These are phyloP conservation scores for Leishmania guyanensis DNA, from an alignment of 208 protist genomes.

Conservation along the genomic window DNA sequence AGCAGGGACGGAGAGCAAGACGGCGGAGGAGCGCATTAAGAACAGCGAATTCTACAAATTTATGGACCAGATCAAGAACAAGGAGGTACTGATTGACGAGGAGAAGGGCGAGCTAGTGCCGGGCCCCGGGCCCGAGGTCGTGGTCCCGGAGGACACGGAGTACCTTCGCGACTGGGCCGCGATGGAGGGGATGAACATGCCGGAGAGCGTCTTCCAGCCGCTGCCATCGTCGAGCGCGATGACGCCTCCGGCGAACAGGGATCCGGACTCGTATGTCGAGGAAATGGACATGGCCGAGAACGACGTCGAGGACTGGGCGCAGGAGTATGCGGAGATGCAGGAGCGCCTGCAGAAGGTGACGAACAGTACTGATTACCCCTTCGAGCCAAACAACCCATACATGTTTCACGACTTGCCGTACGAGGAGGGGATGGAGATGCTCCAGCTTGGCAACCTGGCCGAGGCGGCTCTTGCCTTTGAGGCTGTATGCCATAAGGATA, in stretches of 20 bases:
- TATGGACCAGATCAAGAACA: slow-evolving; percentile 77
- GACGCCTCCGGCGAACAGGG: neutral
- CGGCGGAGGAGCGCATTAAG: slow-evolving; percentile 67
- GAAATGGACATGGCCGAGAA: slow-evolving; percentile 40
- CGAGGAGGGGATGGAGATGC: slow-evolving; percentile 74
- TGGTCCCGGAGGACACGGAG: slow-evolving; percentile 55
- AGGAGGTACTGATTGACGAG: slow-evolving; percentile 81
- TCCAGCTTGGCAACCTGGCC: slow-evolving; percentile 76
- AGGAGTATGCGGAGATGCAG: slow-evolving; percentile 78
- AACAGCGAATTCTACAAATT: slow-evolving; percentile 79
- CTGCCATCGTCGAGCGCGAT: slow-evolving; percentile 18
- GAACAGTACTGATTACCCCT: slow-evolving; percentile 87
- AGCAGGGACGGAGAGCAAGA: slow-evolving; percentile 44
- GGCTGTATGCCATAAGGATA: slow-evolving; percentile 84
- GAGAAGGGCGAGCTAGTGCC: slow-evolving; percentile 72
- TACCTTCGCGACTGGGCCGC: slow-evolving; percentile 56
- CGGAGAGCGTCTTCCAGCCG: slow-evolving; percentile 40
- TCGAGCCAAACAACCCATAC: slow-evolving; percentile 91
- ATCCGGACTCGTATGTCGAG: slow-evolving; percentile 17
- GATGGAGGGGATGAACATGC: slow-evolving; percentile 61
- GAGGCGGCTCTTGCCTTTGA: slow-evolving; percentile 90
- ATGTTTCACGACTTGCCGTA: slow-evolving; percentile 76
- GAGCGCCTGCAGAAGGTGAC: slow-evolving; percentile 38
- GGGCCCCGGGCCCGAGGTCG: slow-evolving; percentile 67
- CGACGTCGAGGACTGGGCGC: slow-evolving; percentile 75